Percentiles rank a stretch among this genome's conserved stretches.
Evolutionary conservation across 139 green algal species (phyloP).

Genomic region (Coccomyxa sp.): DNA sequence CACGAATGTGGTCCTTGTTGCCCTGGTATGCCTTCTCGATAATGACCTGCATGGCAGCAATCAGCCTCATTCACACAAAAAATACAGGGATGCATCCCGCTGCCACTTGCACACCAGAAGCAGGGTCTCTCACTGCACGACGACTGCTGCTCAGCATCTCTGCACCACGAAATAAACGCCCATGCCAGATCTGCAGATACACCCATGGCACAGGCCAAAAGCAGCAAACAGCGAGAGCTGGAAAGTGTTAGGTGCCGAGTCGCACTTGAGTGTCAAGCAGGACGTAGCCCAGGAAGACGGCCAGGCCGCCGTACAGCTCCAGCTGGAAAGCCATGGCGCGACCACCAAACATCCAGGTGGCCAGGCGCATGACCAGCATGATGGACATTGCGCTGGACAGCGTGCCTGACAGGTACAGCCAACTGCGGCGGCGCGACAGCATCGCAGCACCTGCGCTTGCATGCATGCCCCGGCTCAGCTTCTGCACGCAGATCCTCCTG

Average conservation of each 20-base stretch:
- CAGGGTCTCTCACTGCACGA: too few species aligned
- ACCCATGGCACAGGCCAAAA: too few species aligned
- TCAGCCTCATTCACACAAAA: background rate
- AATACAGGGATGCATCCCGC: too few species aligned
- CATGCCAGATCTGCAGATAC: too few species aligned
- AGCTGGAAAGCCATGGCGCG: conserved; percentile 24
- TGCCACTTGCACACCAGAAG: too few species aligned
- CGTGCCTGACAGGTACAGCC: conserved; percentile 51
- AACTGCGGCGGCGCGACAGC: conserved; percentile 46
- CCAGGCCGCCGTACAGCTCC: conserved; percentile 65
- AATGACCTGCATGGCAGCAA: conserved; percentile 30
- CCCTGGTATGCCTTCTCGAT: conserved; percentile 39
- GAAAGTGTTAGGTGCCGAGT: background rate
- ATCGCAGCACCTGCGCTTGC: conserved; percentile 41
- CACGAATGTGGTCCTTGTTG: conserved; percentile 24
- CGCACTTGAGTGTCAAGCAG: conserved; percentile 69
- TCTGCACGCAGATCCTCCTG: too few species aligned
- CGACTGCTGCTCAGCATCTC: too few species aligned
- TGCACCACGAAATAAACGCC: too few species aligned
- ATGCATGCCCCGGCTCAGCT: too few species aligned
- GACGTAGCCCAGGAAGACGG: conserved; percentile 65
- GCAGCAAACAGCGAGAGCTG: background rate
- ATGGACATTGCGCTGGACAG: conserved; percentile 15
- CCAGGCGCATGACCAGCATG: conserved; percentile 50
- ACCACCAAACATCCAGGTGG: conserved; percentile 38